A percentile compares a stretch with the other conserved stretches of the same genome.
Conservation (phyloP, 805 yeast species). For the Ogataea trehalophila region DNA sequence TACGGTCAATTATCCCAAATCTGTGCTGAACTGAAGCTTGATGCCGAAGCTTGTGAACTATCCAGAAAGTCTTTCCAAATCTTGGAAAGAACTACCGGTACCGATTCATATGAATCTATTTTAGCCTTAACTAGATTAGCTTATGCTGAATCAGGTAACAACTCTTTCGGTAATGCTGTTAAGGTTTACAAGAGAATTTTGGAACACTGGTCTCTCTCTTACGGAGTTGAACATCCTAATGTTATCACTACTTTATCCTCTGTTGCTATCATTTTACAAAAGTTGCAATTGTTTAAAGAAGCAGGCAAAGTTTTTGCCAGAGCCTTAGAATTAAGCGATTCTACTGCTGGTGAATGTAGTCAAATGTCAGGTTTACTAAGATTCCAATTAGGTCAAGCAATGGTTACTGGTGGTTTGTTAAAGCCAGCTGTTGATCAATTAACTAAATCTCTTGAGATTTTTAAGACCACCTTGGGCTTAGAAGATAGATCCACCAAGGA, state of each 20-base stretch:
- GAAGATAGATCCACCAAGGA: conserved; percentile 66
- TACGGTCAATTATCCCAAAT: conserved; percentile 62
- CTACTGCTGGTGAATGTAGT: conserved; percentile 52
- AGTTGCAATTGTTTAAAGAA: conserved; percentile 40
- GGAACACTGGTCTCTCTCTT: conserved; percentile 51
- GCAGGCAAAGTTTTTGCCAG: conserved; percentile 50
- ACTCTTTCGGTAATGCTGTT: conserved; percentile 56
- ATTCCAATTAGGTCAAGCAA: conserved; percentile 64
- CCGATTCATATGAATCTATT: conserved; percentile 73
- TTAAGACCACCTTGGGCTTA: conserved; percentile 57
- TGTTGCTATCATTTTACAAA: conserved; percentile 54
- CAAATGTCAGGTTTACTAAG: conserved; percentile 60
- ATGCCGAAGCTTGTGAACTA: conserved; percentile 54
- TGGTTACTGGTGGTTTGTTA: conserved; percentile 47
- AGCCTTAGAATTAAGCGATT: conserved; percentile 47
- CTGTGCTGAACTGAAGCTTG: conserved; percentile 55
- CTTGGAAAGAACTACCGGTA: conserved; percentile 75
- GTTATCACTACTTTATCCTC: conserved; percentile 58
- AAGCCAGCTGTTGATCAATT: conserved; percentile 54
- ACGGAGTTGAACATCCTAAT: conserved; percentile 66
- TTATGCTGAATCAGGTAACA: conserved; percentile 57
- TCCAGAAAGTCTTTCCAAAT: conserved; percentile 67
- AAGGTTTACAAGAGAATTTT: conserved; percentile 58
- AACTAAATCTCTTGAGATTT: conserved; percentile 50
- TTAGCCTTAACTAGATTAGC: conserved; percentile 73